Conservation (phyloP, 139 green algal species). For the Chlamydomonas asymmetrica region DNA sequence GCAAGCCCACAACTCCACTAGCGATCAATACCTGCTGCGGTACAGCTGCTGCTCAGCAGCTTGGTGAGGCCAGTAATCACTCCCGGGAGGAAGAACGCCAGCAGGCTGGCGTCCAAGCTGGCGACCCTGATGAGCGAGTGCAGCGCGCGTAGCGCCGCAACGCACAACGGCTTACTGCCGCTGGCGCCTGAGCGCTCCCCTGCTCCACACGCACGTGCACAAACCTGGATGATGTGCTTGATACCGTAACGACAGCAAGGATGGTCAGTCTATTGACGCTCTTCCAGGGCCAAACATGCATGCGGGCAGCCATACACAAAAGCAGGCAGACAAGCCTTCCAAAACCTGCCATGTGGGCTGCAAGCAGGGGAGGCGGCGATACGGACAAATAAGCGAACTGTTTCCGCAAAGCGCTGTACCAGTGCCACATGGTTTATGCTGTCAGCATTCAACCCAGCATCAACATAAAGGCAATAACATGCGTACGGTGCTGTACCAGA, state of each 20-base stretch:
- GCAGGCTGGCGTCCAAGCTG: constrained; percentile 18
- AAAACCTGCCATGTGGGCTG: no score
- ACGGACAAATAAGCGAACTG: not conserved
- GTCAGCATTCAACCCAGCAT: not conserved
- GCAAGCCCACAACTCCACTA: no score
- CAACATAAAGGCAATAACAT: not conserved
- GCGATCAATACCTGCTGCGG: constrained; percentile 37
- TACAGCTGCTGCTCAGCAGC: constrained; percentile 43
- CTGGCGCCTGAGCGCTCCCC: not conserved
- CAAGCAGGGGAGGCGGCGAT: no score
- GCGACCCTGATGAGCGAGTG: constrained; percentile 35
- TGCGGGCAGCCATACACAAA: not conserved
- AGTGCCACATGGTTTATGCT: no score
- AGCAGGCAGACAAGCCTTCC: not conserved
- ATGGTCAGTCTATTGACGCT: no score
- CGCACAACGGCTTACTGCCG: constrained; percentile 60
- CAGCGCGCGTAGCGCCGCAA: constrained; percentile 45
- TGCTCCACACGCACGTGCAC: not conserved
- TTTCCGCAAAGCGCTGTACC: not conserved
- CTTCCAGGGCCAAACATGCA: no score
- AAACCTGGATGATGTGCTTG: no score
- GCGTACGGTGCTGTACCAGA: not conserved
- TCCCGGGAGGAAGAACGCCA: constrained; percentile 75
- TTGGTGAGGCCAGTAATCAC: constrained; percentile 57
- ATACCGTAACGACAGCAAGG: no score